These are phyloP conservation scores for Lineolata rhizophorae DNA, from an alignment of 495 filamentous ascomycete species.

Conservation along the genomic window DNA sequence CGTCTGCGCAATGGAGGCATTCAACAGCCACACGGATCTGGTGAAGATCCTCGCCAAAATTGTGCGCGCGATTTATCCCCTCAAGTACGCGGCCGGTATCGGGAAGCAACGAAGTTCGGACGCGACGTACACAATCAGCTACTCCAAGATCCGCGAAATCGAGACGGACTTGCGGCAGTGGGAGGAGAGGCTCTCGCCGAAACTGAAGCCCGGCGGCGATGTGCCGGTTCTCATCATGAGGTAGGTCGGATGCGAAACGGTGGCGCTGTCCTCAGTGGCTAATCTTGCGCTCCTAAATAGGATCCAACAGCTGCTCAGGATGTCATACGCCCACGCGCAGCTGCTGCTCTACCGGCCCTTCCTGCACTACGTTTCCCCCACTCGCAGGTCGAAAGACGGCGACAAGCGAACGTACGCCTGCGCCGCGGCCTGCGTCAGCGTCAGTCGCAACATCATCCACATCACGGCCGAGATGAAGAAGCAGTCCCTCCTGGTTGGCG, in stretches of 20 bases:
- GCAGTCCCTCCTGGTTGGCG: slow-evolving; percentile 58
- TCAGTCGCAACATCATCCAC: slow-evolving; percentile 85
- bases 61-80: slow-evolving; percentile 73
- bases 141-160: slow-evolving; percentile 74
- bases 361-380: slow-evolving; percentile 73
- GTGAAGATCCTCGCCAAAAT: slow-evolving; percentile 65
- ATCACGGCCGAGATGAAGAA: slow-evolving; percentile 79
- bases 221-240: slow-evolving; percentile 49
- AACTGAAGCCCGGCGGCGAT: slow-evolving; percentile 53
- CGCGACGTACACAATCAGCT: slow-evolving; percentile 67
- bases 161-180: slow-evolving; percentile 68
- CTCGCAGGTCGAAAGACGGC: slow-evolving; percentile 38
- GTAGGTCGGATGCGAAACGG: slow-evolving; percentile 25
- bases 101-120: slow-evolving; percentile 27
- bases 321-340: slow-evolving; percentile 78
- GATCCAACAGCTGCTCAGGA: slow-evolving; percentile 66
- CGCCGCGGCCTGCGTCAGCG: slow-evolving; percentile 75
- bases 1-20: slow-evolving; percentile 54
- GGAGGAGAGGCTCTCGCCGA: slow-evolving; percentile 56
- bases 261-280: background rate
- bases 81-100: slow-evolving; percentile 26
- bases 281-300: slow-evolving; percentile 29
- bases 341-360: slow-evolving; percentile 93
- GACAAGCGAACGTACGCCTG: slow-evolving; percentile 81
- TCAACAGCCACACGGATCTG: slow-evolving; percentile 65